Evolutionary conservation across 1,139 yeast genomes (phyloP).

Genomic region (Diutina catenulata): DNA sequence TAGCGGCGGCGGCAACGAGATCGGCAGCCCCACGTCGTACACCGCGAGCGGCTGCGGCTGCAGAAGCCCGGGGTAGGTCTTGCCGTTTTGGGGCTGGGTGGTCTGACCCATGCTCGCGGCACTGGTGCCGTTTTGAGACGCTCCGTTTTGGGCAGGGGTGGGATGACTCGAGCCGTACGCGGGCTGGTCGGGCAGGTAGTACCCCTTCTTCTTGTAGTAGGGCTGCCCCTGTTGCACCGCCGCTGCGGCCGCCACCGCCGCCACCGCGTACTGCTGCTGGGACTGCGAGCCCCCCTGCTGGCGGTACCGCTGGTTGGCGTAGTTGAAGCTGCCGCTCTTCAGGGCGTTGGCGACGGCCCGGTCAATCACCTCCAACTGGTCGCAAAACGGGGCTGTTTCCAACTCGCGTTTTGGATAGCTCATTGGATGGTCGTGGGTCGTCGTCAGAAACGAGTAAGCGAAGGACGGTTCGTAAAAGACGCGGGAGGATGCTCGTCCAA

Average conservation of each 20-base stretch:
- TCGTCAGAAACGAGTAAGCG: too few relatives aligned
- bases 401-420: constrained; percentile 17
- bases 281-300: neutral
- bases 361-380: constrained; percentile 24
- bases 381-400: constrained; percentile 19
- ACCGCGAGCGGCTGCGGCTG: neutral
- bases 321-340: neutral
- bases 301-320: neutral
- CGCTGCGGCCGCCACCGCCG: constrained; percentile 5
- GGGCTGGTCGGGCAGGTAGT: constrained; percentile 2
- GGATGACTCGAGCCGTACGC: neutral
- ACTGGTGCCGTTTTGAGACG: neutral
- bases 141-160: neutral
- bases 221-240: constrained; percentile 1
- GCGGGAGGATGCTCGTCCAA: too few relatives aligned
- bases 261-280: constrained; percentile 3
- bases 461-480: too few relatives aligned
- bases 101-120: too few relatives aligned
- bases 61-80: too few relatives aligned
- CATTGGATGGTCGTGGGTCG: too few relatives aligned
- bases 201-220: neutral
- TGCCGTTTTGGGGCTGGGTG: too few relatives aligned
- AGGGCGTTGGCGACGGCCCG: neutral
- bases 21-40: constrained; percentile 1
- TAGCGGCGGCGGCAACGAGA: too few relatives aligned